Conservation (phyloP, 495 filamentous ascomycete genomes). For the Penicillium flavigenum region DNA sequence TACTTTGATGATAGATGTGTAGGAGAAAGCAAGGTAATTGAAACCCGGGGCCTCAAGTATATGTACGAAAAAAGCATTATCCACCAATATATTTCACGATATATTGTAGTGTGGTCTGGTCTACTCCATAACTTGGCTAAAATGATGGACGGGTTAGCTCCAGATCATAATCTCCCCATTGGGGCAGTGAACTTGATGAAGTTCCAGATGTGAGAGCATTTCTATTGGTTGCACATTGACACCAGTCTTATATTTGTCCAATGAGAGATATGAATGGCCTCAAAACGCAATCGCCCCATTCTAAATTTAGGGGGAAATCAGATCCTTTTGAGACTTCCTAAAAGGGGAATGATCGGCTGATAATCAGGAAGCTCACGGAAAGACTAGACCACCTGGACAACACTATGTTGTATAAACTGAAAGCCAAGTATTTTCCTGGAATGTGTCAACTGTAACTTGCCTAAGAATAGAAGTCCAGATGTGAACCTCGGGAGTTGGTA, state of each 20-base stretch:
- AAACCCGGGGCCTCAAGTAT: background rate
- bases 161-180: background rate
- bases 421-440: background rate
- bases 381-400: background rate
- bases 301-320: conserved; percentile 3
- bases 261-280: background rate
- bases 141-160: background rate
- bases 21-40: background rate
- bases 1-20: background rate
- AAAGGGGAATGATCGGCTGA: background rate
- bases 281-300: background rate
- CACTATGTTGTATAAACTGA: background rate
- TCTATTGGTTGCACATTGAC: background rate
- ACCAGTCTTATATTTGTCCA: background rate
- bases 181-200: conserved; percentile 1
- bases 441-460: background rate
- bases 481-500: background rate
- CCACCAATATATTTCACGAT: background rate
- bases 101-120: background rate
- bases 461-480: background rate
- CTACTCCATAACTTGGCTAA: background rate
- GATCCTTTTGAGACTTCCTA: background rate
- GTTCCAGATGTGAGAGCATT: conserved; percentile 1
- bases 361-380: conserved; percentile 6
- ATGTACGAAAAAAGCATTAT: background rate